Base-by-base conservation (phyloP, 805 yeast species). In the Starmerella tilneyi region DNA sequence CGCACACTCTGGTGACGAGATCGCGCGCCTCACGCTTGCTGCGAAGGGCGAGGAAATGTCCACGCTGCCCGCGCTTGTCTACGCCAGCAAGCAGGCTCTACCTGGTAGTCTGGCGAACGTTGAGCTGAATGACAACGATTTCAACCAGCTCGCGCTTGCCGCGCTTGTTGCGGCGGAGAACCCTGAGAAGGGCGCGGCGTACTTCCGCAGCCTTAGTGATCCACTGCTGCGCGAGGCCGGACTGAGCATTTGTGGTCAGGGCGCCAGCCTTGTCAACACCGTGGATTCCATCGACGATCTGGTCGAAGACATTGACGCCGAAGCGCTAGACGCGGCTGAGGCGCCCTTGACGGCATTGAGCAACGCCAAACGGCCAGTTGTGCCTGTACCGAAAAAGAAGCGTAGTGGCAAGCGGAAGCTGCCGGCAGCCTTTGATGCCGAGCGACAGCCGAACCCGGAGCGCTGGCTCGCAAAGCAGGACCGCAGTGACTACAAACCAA, bases 401-500 rank as follows among this genome's bases (percentile, higher is more conserved):
- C 62, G 56, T 12, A 56, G 59, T 30, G 61, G 62, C 40, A 62
- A 60, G 44, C 61, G 58, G 43, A 66, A 61, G 49, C 53, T 63
- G 15, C 70, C 74, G n/a, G 62, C 61, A 47, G 54, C 55, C 54
- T 74, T 51, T 64, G 78, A 66, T 40, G 41, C 51, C 7, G 58
- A 52, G 4, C 62, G 58, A 47, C 48, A 49, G 19, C 67, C 74
- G 3, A 81, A 80, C 55, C 73, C 75, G 15, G 96, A 88, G 63
- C 79, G 96, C 65, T 88, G 97, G 97, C 63, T 89, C 41, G 94
- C 96, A 19, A 56, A 82, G 71, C 81, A 78, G 59, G 94, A 88
- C 59, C 76, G 97, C 62, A 74, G 86, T 6, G 76, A 79, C 56
- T 86, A 81, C 66, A 84, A 77, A 62, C 84, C 94, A 12, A 81